A percentile compares a stretch with the other conserved stretches of the same genome.
These are phyloP conservation scores for Penicillium taxi DNA, from an alignment of 495 filamentous ascomycete species.

Conservation along the genomic window DNA sequence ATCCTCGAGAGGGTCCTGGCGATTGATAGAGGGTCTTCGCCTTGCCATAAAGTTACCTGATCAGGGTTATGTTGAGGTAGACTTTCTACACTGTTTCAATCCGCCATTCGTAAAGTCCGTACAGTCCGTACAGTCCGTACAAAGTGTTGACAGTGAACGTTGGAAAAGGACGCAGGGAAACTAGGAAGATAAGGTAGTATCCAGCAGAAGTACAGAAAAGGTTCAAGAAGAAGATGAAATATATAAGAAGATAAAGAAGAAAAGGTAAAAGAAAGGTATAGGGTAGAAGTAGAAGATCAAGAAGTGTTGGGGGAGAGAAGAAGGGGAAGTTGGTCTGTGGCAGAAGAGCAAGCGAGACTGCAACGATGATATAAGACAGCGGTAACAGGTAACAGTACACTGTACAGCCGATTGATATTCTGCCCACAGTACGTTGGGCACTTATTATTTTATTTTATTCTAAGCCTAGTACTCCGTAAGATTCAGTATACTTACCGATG, in stretches of 20 bases:
- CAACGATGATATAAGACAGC: slow-evolving; percentile 18
- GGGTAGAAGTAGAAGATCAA: slow-evolving; percentile 1
- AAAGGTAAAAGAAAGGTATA: slow-evolving; percentile 2
- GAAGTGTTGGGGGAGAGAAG: slow-evolving; percentile 8
- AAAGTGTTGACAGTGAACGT: no score
- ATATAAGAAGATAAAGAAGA: not conserved
- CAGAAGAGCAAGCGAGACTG: slow-evolving; percentile 33
- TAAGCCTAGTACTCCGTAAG: no score
- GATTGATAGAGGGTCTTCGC: slow-evolving; percentile 39
- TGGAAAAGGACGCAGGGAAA: no score
- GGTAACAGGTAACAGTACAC: no score
- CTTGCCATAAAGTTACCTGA: slow-evolving; percentile 46
- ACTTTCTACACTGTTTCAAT: slow-evolving; percentile 34
- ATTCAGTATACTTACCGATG: no score
- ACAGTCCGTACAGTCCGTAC: no score
- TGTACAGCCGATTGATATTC: no score
- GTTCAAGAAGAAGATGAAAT: slow-evolving; percentile 4
- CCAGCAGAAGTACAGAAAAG: no score
- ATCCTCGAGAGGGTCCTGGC: slow-evolving; percentile 45
- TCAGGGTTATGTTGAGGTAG: slow-evolving; percentile 29
- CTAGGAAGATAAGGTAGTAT: no score
- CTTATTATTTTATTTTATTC: no score
- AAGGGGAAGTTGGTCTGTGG: slow-evolving; percentile 23
- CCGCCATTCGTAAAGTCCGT: slow-evolving; percentile 46
- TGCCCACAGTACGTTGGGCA: no score